phyloP scores from a whole-genome alignment of 441 rosid species.

The Syzygium malaccense region DNA sequence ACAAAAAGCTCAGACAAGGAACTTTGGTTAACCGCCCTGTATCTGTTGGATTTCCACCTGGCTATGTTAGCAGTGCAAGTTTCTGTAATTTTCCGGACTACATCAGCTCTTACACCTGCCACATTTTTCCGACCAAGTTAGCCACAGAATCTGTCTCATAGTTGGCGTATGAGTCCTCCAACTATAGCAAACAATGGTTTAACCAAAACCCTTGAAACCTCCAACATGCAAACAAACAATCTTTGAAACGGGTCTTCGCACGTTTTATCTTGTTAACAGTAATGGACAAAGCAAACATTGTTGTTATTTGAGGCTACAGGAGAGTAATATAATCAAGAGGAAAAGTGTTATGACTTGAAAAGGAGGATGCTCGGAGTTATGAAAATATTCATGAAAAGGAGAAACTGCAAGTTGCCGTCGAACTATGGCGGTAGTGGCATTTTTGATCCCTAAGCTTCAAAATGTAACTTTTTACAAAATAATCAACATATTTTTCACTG shows the following conservation, averaged over 20 bases:
- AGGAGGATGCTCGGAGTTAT: neutral
- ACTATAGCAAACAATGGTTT: neutral
- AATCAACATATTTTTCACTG: neutral
- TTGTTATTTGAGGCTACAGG: neutral
- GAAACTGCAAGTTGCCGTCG: neutral
- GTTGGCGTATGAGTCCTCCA: neutral
- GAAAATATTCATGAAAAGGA: neutral
- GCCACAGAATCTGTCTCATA: neutral
- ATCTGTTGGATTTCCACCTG: conserved; percentile 34
- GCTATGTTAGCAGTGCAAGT: conserved; percentile 46
- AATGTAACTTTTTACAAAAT: neutral
- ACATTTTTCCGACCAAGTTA: neutral
- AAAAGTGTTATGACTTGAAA: neutral
- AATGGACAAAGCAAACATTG: neutral
- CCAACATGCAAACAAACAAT: neutral
- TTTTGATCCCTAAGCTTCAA: neutral
- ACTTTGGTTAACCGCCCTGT: conserved; percentile 40
- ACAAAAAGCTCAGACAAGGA: conserved; percentile 68
- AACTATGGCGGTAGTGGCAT: neutral
- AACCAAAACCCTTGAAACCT: neutral
- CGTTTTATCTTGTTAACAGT: neutral
- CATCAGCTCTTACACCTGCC: conserved; percentile 55
- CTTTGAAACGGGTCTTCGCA: neutral
- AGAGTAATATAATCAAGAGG: neutral
- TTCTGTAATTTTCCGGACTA: conserved; percentile 50